phyloP scores from a whole-genome alignment of 352 stramenopile species.

The Globisporangium splendens region DNA sequence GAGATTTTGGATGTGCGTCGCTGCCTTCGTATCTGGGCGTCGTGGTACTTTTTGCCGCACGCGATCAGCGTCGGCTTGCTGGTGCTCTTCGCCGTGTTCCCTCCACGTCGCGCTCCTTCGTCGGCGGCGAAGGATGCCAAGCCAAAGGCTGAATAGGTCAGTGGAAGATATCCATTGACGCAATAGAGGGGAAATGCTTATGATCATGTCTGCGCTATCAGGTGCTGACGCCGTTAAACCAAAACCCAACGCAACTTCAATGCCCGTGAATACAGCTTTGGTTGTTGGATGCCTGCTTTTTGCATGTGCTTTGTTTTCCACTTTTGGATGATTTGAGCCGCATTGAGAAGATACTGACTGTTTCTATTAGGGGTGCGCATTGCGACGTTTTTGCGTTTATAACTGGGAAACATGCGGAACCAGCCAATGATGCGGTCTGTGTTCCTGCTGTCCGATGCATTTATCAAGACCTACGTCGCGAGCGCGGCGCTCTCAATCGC shows the following conservation, averaged over 20 bases:
- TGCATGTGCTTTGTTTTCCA: not conserved
- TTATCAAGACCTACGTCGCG: no score
- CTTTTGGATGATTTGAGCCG: not conserved
- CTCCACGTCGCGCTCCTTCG: conserved; percentile 27
- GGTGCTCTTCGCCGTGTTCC: conserved; percentile 58
- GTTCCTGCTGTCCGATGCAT: no score
- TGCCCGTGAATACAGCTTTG: conserved; percentile 7
- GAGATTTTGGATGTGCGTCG: conserved; percentile 78
- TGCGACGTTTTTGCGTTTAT: not conserved
- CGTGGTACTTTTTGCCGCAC: conserved; percentile 82
- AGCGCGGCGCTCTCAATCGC: no score
- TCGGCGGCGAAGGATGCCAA: conserved; percentile 17
- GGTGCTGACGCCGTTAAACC: not conserved
- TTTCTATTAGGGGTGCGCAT: no score
- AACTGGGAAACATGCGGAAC: not conserved
- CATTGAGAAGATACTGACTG: no score
- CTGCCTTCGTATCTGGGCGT: conserved; percentile 72
- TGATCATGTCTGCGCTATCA: no score
- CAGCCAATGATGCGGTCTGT: no score
- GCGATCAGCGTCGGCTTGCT: conserved; percentile 55
- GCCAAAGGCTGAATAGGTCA: conserved; percentile 40
- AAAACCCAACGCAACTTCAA: not conserved
- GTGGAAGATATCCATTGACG: not conserved
- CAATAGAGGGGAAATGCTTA: no score
- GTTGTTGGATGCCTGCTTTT: not conserved